Percentiles rank a stretch among this genome's conserved stretches.
Conservation (phyloP, 345 rosid species). For the Eucalyptus paniculata region DNA sequence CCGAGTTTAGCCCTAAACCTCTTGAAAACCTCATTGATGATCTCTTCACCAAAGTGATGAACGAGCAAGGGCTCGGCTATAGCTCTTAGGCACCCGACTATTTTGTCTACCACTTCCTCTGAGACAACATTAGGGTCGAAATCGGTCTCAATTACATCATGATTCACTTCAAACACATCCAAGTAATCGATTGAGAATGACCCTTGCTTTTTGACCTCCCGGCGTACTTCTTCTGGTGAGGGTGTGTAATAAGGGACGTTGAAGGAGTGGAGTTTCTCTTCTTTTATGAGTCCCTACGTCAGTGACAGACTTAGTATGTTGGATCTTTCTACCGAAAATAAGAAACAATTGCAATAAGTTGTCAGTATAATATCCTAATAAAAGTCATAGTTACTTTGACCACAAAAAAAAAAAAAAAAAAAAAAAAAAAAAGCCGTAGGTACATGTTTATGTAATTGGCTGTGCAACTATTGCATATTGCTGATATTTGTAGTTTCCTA, state of each 20-base stretch:
- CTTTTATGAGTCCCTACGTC: constrained; percentile 29
- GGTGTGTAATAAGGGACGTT: constrained; percentile 43
- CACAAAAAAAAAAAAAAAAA: too few relatives aligned
- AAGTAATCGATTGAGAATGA: constrained; percentile 18
- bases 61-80: constrained; percentile 37
- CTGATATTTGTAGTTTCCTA: too few relatives aligned
- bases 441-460: too few relatives aligned
- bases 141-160: constrained; percentile 4
- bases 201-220: constrained; percentile 20
- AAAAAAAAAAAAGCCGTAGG: too few relatives aligned
- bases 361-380: background rate
- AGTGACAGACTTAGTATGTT: too few relatives aligned
- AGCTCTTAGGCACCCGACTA: constrained; percentile 31
- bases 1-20: background rate
- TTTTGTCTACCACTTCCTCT: constrained; percentile 8
- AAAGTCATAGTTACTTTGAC: background rate
- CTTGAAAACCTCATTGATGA: constrained; percentile 7
- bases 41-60: constrained; percentile 24
- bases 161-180: constrained; percentile 19
- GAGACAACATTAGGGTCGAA: background rate
- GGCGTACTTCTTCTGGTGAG: constrained; percentile 28
- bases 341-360: background rate
- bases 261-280: constrained; percentile 26
- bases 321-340: background rate
- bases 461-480: background rate